Percentiles rank a stretch among this genome's conserved stretches.
These are phyloP conservation scores for Neofusicoccum sp. DNA, from an alignment of 2,329 filamentous ascomycete genomes.

Conservation along the genomic window DNA sequence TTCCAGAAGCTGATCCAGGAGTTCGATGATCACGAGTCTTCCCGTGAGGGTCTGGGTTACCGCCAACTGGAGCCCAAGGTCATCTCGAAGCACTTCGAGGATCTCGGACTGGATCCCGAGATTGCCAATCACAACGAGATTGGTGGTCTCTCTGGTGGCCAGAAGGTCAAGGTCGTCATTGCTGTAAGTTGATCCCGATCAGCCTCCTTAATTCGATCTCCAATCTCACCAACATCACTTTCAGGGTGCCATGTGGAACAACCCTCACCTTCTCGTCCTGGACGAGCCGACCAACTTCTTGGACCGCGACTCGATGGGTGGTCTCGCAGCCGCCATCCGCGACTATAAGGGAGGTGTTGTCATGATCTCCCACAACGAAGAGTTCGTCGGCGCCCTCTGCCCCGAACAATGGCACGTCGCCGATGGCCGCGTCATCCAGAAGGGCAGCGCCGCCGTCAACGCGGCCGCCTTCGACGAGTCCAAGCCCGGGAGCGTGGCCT, in stretches of 20 bases:
- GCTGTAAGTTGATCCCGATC: constrained; percentile 47
- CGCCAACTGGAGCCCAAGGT: constrained; percentile 87
- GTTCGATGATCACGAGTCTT: constrained; percentile 97
- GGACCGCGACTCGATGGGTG: constrained; percentile 94
- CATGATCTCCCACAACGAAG: constrained; percentile 99
- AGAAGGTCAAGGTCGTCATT: constrained; percentile 98
- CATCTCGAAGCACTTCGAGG: constrained; percentile 97
- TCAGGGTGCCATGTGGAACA: constrained; percentile 69
- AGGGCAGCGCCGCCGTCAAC: constrained; percentile 70
- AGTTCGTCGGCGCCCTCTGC: constrained; percentile 94
- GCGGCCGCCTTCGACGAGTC: constrained; percentile 86
- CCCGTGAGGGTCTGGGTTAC: constrained; percentile 96
- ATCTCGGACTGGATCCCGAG: constrained; percentile 91
- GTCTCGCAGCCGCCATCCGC: constrained; percentile 93
- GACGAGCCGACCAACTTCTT: constrained; percentile 99
- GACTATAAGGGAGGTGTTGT: constrained; percentile 98
- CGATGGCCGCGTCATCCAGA: constrained; percentile 82
- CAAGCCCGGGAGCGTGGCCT: constrained; percentile 61
- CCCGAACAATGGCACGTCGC: constrained; percentile 95
- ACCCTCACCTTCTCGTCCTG: constrained; percentile 92
- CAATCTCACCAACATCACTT: constrained; percentile 59
- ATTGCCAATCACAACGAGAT: constrained; percentile 99
- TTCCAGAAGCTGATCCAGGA: constrained; percentile 95
- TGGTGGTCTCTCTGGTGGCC: constrained; percentile 88
- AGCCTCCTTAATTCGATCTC: constrained; percentile 53